Percentiles rank a stretch among this genome's conserved stretches.
These are phyloP conservation scores for Usnea hakonensis DNA, from an alignment of 495 filamentous ascomycete genomes.

Conservation along the genomic window DNA sequence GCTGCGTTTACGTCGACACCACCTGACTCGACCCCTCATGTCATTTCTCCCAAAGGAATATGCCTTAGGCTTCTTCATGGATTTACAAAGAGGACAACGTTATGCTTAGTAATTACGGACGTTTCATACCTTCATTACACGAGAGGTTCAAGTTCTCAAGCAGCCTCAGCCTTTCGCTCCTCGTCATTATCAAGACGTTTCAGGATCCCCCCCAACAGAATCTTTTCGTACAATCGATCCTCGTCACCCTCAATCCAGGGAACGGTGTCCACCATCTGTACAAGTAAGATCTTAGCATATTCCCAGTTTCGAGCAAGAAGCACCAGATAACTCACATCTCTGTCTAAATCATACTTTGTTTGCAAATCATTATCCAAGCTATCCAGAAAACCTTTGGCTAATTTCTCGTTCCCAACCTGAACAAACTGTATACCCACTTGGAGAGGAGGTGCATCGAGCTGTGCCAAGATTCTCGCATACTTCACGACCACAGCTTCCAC, in stretches of 20 bases:
- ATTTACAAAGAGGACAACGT: no score
- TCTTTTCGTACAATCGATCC: conserved; percentile 12
- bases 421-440: conserved; percentile 95
- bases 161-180: background rate
- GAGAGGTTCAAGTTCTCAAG: no score
- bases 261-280: conserved; percentile 19
- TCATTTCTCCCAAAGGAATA: no score
- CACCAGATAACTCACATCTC: conserved; percentile 14
- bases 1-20: no score
- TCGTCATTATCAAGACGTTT: conserved; percentile 11
- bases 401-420: conserved; percentile 71
- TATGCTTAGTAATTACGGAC: no score
- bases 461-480: conserved; percentile 62
- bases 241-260: conserved; percentile 9
- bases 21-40: no score
- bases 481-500: conserved; percentile 61
- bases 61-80: no score
- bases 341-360: background rate
- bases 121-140: no score
- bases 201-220: conserved; percentile 13
- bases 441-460: conserved; percentile 59
- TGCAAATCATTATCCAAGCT: conserved; percentile 68
- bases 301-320: background rate
- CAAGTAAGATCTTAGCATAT: no score
- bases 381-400: conserved; percentile 54